phyloP scores from a whole-genome alignment of 495 filamentous ascomycete genomes.

The Aspergillus funiculosus region DNA sequence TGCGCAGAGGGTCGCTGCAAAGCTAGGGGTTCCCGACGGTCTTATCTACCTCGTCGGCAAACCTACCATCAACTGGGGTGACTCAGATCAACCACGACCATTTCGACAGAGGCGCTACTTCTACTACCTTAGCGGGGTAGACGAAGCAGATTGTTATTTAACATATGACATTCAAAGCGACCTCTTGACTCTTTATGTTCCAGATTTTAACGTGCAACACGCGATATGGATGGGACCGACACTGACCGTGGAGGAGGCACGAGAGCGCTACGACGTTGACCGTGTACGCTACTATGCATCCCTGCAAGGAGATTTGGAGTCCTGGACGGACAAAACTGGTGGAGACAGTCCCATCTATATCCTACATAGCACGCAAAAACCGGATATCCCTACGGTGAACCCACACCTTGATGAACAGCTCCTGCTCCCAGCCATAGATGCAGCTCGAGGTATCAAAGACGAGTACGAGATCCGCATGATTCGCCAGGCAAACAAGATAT shows the following conservation, averaged over 20 bases:
- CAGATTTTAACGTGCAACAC: conserved; percentile 75
- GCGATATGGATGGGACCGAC: conserved; percentile 97
- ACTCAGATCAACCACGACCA: conserved; percentile 69
- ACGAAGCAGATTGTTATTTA: conserved; percentile 73
- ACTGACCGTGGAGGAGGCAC: conserved; percentile 64
- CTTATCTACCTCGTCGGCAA: conserved; percentile 81
- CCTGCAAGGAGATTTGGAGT: conserved; percentile 54
- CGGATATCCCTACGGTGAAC: conserved; percentile 49
- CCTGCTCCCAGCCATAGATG: conserved; percentile 63
- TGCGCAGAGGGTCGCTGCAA: conserved; percentile 62
- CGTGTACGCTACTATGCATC: conserved; percentile 59
- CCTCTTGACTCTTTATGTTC: conserved; percentile 83
- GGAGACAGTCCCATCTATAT: conserved; percentile 31
- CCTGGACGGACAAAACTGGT: conserved; percentile 56
- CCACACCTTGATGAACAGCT: conserved; percentile 33
- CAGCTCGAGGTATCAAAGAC: conserved; percentile 69
- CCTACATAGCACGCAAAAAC: conserved; percentile 34
- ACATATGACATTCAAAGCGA: conserved; percentile 71
- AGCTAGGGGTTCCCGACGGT: conserved; percentile 56
- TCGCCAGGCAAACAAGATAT: conserved; percentile 69
- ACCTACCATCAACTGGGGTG: conserved; percentile 64
- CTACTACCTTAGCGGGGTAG: conserved; percentile 86
- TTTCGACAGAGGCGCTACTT: conserved; percentile 89
- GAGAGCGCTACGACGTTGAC: conserved; percentile 71
- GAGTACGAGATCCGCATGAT: conserved; percentile 75